A percentile compares a stretch with the other conserved stretches of the same genome.
phyloP scores from a whole-genome alignment of 2,329 filamentous ascomycete species.

The Aschersonia sp. region DNA sequence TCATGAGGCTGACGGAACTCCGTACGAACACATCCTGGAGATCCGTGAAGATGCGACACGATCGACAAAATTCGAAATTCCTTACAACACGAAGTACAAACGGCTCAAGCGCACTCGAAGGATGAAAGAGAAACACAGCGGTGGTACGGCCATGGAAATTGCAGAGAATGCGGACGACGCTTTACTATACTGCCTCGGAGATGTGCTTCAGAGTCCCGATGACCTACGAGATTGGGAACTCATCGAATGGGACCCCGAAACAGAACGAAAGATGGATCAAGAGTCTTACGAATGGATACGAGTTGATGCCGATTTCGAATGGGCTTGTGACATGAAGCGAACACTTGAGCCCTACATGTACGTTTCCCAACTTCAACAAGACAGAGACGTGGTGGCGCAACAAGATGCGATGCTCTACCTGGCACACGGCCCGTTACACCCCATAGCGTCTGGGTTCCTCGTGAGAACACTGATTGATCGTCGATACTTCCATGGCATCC shows the following conservation, averaged over 20 bases:
- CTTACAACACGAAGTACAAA: constrained; percentile 99
- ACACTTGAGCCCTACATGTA: constrained; percentile 96
- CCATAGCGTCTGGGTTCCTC: constrained; percentile 77
- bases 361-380: constrained; percentile 90
- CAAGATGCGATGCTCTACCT: constrained; percentile 66
- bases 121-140: constrained; percentile 56
- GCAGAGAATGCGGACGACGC: constrained; percentile 57
- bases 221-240: constrained; percentile 76
- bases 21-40: constrained; percentile 94
- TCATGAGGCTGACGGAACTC: constrained; percentile 93
- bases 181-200: constrained; percentile 80
- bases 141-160: constrained; percentile 45
- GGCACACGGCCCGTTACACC: constrained; percentile 50
- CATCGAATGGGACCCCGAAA: constrained; percentile 77
- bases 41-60: constrained; percentile 76
- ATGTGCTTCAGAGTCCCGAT: constrained; percentile 70
- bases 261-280: constrained; percentile 81
- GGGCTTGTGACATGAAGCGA: constrained; percentile 72
- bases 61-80: constrained; percentile 71
- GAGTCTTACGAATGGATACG: constrained; percentile 99
- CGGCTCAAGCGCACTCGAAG: constrained; percentile 77
- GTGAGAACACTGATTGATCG: constrained; percentile 79
- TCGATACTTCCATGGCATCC: constrained; percentile 87
- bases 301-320: constrained; percentile 95
- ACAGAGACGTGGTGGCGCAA: constrained; percentile 87